Evolutionary conservation across 176 grass and related monocot species (phyloP), one percentile per base, ranked within the genome.

Genomic region (Pharus latifolius): DNA sequence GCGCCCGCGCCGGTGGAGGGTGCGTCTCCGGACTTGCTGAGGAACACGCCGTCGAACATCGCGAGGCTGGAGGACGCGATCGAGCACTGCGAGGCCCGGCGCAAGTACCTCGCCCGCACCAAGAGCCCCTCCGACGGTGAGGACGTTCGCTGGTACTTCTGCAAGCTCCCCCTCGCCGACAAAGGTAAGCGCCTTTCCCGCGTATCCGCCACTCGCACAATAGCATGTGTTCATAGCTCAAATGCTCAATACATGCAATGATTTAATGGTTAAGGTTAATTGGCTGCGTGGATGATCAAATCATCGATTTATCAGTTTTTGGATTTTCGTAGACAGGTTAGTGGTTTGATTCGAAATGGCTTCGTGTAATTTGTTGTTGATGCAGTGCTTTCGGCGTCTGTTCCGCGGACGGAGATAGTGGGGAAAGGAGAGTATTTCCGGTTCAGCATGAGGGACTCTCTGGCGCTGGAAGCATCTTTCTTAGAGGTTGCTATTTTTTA

Each of bases 361-460:
- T 61, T 55, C 25, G 0, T 75, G 44, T 29, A 20, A 1, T 74
- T 54, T 11, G 0, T 15, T 53, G 37, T 75, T 26, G 20, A 65
- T 76, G 69, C 84, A 94, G 90, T 78, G 69, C 87, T 94, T 50
- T 87, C 95, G 7, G 80, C 95, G 22, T 92, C 90, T 10, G 84
- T 99, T 56, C 95, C 95, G 0, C 46, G 23, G 59, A 94, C 84
- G 54, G 90, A 93, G 43, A 99, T 91, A 61, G 84, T 99, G 17
- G 90, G 95, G 23, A 99, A 91, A 75, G 88, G 95, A 41, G 90
- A 99, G 54, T 99, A 99, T 78, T 99, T 99, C 66, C 82, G 90
- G 63, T 93, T 98, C 75, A 93, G 90, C 66, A 58, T 80, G 84
- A 87, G 95, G 80, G 95, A 98, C 79, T 93, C 87, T 23, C 82